Evolutionary conservation across 1,284 basidiomycete genomes (phyloP), one percentile per base, ranked within the genome.

Genomic region (Cryptococcus sp.): DNA sequence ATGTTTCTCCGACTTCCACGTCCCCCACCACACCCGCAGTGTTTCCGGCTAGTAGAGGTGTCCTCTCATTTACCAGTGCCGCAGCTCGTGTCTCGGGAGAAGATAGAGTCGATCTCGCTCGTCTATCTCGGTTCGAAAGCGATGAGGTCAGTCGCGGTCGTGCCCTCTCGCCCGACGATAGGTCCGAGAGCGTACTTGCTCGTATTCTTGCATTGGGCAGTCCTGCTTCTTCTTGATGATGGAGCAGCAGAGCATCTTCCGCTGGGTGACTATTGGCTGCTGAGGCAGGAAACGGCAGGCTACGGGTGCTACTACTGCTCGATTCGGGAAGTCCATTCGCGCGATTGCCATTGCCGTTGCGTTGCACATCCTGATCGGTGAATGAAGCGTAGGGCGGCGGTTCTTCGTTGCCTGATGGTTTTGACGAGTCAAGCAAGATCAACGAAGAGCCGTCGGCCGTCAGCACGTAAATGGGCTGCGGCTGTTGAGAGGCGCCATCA

Each of bases 361-460:
- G 30, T 15, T 17, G 22, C 51, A n/a, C 51, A 11, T 23, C n/a
- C 30, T 30, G 48, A 5, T 35, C 49, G 35, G 52, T 38, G 60
- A 71, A 67, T 3, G 70, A 62, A 15, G 66, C 63, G 56, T 77
- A 77, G 11, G 76, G 72, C 13, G 76, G 76, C 20, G 73, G 76
- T 51, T 73, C 66, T 60, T 76, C 73, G 23, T 66, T 57, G 0
- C 50, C 58, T 8, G 47, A 49, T 5, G 73, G 71, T 54, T 65
- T 68, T 17, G 52, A 61, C 27, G 71, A 65, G 56, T 76, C 73
- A 8, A 78, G 47, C 7, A 76, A 58, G 50, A 67, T 76, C 17
- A 76, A 56, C 2, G 56, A 53, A 10, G 72, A 75, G 20, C 76
- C 76, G 58, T 78, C 75, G 11, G 73, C 69, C 3, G 73, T 67